Conservation (phyloP, 1,284 basidiomycete species). For the Volvariella surrecta region DNA sequence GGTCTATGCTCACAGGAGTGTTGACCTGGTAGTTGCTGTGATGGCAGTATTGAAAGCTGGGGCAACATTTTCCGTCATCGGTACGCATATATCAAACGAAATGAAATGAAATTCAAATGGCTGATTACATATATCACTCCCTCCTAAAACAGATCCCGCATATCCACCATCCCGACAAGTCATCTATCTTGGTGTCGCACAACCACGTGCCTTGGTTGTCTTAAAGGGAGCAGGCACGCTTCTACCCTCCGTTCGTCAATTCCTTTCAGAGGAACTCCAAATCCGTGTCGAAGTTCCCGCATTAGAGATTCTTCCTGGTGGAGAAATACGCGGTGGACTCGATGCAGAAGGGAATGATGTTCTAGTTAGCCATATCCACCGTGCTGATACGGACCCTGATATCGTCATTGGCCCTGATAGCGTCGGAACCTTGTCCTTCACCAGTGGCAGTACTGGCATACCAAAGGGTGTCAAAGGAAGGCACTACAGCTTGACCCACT, state of each 20-base stretch:
- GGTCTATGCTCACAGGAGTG: conserved; percentile 96
- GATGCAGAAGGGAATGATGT: conserved; percentile 37
- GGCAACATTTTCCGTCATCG: conserved; percentile 96
- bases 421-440: conserved; percentile 93
- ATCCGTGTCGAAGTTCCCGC: conserved; percentile 94
- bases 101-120: conserved; percentile 1
- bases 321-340: conserved; percentile 63
- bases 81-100: conserved; percentile 38
- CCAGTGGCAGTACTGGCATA: conserved; percentile 95
- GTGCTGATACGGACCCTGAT: conserved; percentile 70
- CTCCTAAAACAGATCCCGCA: conserved; percentile 73
- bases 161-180: conserved; percentile 94
- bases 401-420: conserved; percentile 91
- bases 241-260: conserved; percentile 78
- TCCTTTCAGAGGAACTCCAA: conserved; percentile 72
- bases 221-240: conserved; percentile 88
- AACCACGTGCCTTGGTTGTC: conserved; percentile 89
- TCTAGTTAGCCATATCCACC: conserved; percentile 39
- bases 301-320: conserved; percentile 63
- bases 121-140: conserved; percentile 8
- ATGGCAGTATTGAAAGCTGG: conserved; percentile 97
- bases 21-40: conserved; percentile 95
- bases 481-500: conserved; percentile 96
- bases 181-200: conserved; percentile 93
- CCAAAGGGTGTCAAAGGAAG: conserved; percentile 96